Conservation (phyloP, 345 rosid species). For the Citrus australasica region DNA sequence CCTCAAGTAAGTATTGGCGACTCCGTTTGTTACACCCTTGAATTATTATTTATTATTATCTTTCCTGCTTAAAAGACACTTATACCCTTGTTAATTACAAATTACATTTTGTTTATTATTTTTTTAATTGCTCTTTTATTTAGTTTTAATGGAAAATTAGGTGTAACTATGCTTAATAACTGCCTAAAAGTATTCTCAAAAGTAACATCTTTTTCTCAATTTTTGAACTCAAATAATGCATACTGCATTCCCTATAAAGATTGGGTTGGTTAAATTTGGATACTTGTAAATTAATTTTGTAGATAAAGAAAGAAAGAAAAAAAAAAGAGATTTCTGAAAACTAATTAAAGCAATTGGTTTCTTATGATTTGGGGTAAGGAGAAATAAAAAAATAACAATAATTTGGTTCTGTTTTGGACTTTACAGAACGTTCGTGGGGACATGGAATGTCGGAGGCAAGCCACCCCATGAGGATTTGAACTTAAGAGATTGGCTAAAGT, state of each 20-base stretch:
- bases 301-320: neutral
- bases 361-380: neutral
- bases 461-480: conserved; percentile 64
- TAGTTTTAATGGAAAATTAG: too few species aligned
- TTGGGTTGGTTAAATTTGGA: neutral
- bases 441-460: conserved; percentile 94
- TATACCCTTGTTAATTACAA: neutral
- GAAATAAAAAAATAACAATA: neutral
- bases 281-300: neutral
- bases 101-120: neutral
- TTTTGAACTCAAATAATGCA: too few species aligned
- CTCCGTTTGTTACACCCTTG: neutral
- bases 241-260: neutral
- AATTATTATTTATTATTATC: neutral
- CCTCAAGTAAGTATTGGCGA: conserved; percentile 41
- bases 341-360: neutral
- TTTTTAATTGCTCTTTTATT: too few species aligned
- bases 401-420: neutral
- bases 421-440: conserved; percentile 81
- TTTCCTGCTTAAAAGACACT: neutral
- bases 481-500: conserved; percentile 61
- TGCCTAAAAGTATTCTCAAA: too few species aligned
- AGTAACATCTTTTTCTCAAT: too few species aligned
- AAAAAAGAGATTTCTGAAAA: neutral
- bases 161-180: too few species aligned